Evolutionary conservation across 139 green algal species (phyloP), one percentile per base, ranked within the genome.

Genomic region (Nannochloris sp.): DNA sequence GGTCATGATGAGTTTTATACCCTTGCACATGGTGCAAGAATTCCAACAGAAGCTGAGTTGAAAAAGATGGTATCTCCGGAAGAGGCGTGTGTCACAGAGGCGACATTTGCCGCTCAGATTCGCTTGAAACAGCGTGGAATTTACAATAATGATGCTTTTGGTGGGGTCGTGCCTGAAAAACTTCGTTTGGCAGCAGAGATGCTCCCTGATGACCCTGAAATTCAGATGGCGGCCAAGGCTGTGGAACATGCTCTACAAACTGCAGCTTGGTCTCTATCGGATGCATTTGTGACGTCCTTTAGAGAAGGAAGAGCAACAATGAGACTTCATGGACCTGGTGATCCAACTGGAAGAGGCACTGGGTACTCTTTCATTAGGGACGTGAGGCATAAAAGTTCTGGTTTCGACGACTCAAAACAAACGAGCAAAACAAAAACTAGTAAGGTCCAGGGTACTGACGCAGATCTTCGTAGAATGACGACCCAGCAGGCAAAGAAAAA

Each of bases 401-500:
- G 12, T n/a, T 37, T 59, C 11, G 69, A 71, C 13, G 63, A 76
- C 8, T 20, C 46, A n/a, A 65, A 63, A 46, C 59, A 68, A 36
- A 56, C 69, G 30, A 56, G 49, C 36, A 72, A 79, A 53, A 25
- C 50, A 51, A 63, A 72, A 43, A 66, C 55, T 17, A 71, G 67
- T 46, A 72, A 76, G 43, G 67, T 85, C 43, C 74, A 76, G 43
- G 86, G 86, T 40, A 93, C 86, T 14, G 71, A 81, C 50, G 73
- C 82, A 2, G 86, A 93, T 59, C 72, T 93, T 68, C 78, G 86
- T 16, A 66, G 70, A 25, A 84, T 93, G 61, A 77, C 69, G 31
- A 89, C 87, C 51, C 71, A 78, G 8, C 59, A 78, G 6, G 77
- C 76, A 26, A 63, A 78, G 44, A 28, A 81, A 30, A 68, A 82